Conservation (phyloP, 306 rosid species). For the Ormosia emarginata region DNA sequence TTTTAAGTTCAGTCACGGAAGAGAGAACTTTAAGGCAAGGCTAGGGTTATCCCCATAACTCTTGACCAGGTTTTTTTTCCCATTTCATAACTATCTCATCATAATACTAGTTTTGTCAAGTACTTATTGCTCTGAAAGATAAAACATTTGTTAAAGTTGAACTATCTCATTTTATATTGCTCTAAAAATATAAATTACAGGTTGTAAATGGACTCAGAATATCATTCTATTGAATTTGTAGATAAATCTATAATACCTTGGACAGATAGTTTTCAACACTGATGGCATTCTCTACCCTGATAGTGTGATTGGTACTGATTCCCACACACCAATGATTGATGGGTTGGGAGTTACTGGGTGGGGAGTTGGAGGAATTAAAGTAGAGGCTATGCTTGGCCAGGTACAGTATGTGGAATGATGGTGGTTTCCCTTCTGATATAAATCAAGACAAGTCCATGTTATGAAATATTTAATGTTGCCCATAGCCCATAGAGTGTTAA, state of each 20-base stretch:
- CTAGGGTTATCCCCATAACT: too few relatives aligned
- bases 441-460: neutral
- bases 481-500: neutral
- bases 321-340: conserved; percentile 78
- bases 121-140: neutral
- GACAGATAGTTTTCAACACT: conserved; percentile 59
- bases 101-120: neutral
- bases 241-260: conserved; percentile 73
- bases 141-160: too few relatives aligned
- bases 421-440: neutral
- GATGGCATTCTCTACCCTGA: conserved; percentile 68
- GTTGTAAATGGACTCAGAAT: neutral
- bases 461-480: neutral
- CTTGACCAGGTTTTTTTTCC: conserved; percentile 43
- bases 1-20: conserved; percentile 75
- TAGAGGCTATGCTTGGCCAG: conserved; percentile 85
- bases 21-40: too few relatives aligned
- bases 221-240: conserved; percentile 19
- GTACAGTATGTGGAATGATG: conserved; percentile 24
- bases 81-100: neutral
- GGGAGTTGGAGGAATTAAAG: conserved; percentile 86
- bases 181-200: neutral
- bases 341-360: conserved; percentile 79
- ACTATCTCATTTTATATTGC: too few relatives aligned
- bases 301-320: conserved; percentile 76